Evolutionary conservation across 306 rosid species (phyloP).

Genomic region (Trifolium repens): DNA sequence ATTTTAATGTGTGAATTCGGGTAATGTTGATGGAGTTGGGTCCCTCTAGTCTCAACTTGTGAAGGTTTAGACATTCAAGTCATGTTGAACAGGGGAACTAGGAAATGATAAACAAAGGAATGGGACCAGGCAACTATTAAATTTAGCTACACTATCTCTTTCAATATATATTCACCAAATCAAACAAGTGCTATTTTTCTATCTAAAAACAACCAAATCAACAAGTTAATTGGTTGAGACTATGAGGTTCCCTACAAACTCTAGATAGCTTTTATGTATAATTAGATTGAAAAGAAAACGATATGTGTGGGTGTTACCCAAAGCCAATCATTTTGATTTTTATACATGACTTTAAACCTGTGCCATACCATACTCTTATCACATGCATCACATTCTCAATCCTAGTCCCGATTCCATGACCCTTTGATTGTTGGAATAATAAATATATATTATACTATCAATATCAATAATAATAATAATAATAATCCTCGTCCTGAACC

Average conservation of each 20-base stretch:
- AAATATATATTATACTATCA: too few species aligned
- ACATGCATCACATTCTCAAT: constrained; percentile 64
- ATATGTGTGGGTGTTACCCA: constrained; percentile 24
- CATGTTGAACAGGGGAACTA: constrained; percentile 29
- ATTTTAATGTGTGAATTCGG: too few species aligned
- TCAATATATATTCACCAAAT: constrained; percentile 7
- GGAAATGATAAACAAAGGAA: constrained; percentile 24
- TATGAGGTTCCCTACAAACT: constrained; percentile 2
- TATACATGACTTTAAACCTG: constrained; percentile 26
- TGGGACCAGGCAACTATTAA: constrained; percentile 43
- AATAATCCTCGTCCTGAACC: constrained; percentile 6
- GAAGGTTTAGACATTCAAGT: constrained; percentile 35
- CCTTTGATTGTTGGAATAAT: constrained; percentile 13
- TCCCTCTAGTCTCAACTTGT: neutral
- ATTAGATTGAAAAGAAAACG: constrained; percentile 25
- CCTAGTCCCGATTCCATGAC: constrained; percentile 33
- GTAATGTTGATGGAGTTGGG: too few species aligned
- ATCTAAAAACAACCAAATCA: neutral
- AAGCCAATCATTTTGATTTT: constrained; percentile 48
- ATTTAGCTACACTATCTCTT: constrained; percentile 16
- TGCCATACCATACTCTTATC: constrained; percentile 59
- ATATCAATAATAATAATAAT: neutral
- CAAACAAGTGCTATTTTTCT: constrained; percentile 6
- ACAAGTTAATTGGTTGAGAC: constrained; percentile 3
- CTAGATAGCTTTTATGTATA: neutral